A percentile compares a stretch with the other conserved stretches of the same genome.
phyloP scores from a whole-genome alignment of 2,329 filamentous ascomycete species.

The Fusarium coicis region DNA sequence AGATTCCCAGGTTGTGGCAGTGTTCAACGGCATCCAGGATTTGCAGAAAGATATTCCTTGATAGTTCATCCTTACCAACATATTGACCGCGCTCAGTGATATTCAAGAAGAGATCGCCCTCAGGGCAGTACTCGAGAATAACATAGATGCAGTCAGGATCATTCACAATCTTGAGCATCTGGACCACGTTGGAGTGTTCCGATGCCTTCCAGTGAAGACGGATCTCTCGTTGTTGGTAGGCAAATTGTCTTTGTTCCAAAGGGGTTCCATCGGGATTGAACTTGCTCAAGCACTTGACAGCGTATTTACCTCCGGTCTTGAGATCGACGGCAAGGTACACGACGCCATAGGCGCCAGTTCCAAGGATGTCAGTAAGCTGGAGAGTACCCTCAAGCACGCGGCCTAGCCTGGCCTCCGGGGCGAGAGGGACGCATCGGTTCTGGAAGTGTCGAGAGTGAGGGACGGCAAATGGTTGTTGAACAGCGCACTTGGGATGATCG shows the following conservation, averaged over 20 bases:
- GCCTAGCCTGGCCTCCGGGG: conserved; percentile 88
- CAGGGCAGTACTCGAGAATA: conserved; percentile 95
- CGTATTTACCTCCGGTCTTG: conserved; percentile 83
- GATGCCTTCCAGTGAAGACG: conserved; percentile 90
- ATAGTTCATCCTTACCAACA: conserved; percentile 89
- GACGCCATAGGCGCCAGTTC: conserved; percentile 94
- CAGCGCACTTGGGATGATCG: conserved; percentile 60
- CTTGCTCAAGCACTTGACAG: conserved; percentile 97
- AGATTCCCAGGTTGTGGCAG: conserved; percentile 93
- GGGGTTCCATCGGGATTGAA: conserved; percentile 75
- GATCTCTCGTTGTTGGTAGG: conserved; percentile 94
- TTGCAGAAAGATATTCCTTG: conserved; percentile 90
- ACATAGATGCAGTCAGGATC: conserved; percentile 93
- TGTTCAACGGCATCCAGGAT: conserved; percentile 96
- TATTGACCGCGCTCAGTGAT: conserved; percentile 96
- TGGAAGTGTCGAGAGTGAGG: conserved; percentile 51
- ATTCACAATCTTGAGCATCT: conserved; percentile 93
- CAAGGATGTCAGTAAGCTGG: conserved; percentile 85
- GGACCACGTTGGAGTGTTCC: conserved; percentile 91
- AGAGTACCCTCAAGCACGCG: conserved; percentile 84
- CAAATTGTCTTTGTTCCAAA: conserved; percentile 84
- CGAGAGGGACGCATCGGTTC: conserved; percentile 64
- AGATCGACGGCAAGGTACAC: conserved; percentile 92
- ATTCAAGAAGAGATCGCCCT: conserved; percentile 96
- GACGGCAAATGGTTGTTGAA: conserved; percentile 51